These are phyloP conservation scores for Sarcodon aspratus DNA, from an alignment of 768 basidiomycete genomes.

Conservation along the genomic window DNA sequence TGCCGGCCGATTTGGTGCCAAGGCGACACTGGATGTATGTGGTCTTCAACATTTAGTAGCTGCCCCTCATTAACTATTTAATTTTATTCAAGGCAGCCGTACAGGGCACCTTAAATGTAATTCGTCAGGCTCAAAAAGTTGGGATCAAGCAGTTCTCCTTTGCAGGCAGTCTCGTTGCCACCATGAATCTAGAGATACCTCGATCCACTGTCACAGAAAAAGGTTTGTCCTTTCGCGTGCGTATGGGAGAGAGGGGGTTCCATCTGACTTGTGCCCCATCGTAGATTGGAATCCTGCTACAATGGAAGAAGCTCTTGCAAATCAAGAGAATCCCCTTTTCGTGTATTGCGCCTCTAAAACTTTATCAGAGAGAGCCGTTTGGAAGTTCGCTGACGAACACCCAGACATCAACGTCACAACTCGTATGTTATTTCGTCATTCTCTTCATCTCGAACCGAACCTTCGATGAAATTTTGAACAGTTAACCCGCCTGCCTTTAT, in stretches of 20 bases:
- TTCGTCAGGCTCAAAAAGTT: slow-evolving; percentile 26
- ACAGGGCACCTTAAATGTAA: slow-evolving; percentile 25
- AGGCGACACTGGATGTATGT: slow-evolving; percentile 7
- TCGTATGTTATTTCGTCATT: slow-evolving; percentile 4
- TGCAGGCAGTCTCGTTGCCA: slow-evolving; percentile 27
- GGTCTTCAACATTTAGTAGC: not conserved
- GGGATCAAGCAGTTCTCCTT: slow-evolving; percentile 25
- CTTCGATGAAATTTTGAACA: slow-evolving; percentile 1
- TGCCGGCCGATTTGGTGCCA: slow-evolving; percentile 3
- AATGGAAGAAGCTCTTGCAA: no score
- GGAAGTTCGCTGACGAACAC: slow-evolving; percentile 14
- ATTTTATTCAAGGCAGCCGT: slow-evolving; percentile 17
- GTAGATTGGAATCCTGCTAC: no score
- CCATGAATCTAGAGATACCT: slow-evolving; percentile 4
- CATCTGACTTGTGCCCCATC: no score
- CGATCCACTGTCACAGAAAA: no score
- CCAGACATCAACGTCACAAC: slow-evolving; percentile 14
- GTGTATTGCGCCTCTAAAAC: no score
- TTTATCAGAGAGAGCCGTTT: slow-evolving; percentile 1
- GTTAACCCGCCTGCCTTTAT: slow-evolving; percentile 21
- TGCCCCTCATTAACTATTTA: not conserved
- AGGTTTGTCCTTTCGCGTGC: not conserved
- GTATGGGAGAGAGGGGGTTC: slow-evolving; percentile 2
- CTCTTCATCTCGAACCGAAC: not conserved
- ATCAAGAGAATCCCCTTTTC: no score